Evolutionary conservation across 2,329 filamentous ascomycete genomes (phyloP), one percentile per base, ranked within the genome.

Genomic region (Arthrobotrys sinensis): DNA sequence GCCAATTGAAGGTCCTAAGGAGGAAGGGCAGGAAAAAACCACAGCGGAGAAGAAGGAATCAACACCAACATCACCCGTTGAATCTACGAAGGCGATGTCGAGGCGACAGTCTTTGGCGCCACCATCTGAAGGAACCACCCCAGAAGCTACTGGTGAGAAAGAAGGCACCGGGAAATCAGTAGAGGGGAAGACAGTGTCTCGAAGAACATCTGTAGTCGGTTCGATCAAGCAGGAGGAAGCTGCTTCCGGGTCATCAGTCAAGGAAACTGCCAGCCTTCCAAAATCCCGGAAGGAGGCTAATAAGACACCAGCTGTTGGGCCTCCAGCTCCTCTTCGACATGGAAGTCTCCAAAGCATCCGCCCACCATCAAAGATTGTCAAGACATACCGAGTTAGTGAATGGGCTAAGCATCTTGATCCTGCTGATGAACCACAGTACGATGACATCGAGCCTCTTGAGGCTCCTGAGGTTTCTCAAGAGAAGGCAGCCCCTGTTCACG

Each of bases 381-480:
- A 93, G 83, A 92, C 92, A 0, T 97, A 96, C 83, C 90, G 95
- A 72, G 97, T 94, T 1, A 97, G 97, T 80, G 95, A 98, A 85
- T 98, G 95, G 95, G 93, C 94, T 0, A 97, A 97, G 83, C 93
- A 97, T 83, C 87, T 97, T 10, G 90, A 90, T 80, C 86, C 88
- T 48, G 94, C 95, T 5, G 94, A 97, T 14, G 85, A 86, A 4
- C 93, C 93, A 0, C 88, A 90, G 57, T 84, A 88, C 0, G 91
- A 93, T 6, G 88, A 90, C 1, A 83, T 92, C 11, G 86, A 88
- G 24, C 82, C 89, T 3, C 80, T 87, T 83, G 82, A 87, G 79
- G 76, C 84, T 81, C 79, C 85, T 80, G 80, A 82, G 16, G 81
- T 86, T 34, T 81, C 82, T 10, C 82, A 85, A 60, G 91, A 94